Conservation (phyloP, 2,329 filamentous ascomycete genomes). For the Fusarium palustre region DNA sequence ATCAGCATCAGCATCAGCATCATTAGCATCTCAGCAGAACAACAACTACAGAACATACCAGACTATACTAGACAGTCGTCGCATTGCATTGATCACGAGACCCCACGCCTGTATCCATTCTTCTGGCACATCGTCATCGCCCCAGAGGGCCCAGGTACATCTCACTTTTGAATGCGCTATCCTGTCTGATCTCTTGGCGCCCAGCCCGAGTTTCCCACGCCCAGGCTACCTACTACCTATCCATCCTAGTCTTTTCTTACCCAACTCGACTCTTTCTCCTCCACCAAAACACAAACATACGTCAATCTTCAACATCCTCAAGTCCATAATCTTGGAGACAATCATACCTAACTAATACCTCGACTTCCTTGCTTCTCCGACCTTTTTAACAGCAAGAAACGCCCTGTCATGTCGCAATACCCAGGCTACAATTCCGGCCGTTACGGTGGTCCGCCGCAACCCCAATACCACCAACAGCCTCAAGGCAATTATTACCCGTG, state of each 20-base stretch:
- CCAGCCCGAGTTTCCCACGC: constrained; percentile 33
- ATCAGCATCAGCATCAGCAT: too few species aligned
- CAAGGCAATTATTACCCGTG: constrained; percentile 65
- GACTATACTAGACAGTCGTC: not conserved
- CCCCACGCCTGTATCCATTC: constrained; percentile 4
- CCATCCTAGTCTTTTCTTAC: constrained; percentile 19
- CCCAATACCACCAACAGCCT: constrained; percentile 47
- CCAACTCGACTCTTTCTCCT: constrained; percentile 15
- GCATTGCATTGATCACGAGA: constrained; percentile 15
- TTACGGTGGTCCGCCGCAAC: constrained; percentile 53
- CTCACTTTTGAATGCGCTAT: constrained; percentile 22
- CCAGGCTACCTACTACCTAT: not conserved
- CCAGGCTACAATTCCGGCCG: constrained; percentile 66
- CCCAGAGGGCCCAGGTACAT: constrained; percentile 25
- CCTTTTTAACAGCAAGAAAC: not conserved
- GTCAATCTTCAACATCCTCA: constrained; percentile 10
- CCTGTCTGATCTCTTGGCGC: constrained; percentile 39
- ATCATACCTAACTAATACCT: not conserved
- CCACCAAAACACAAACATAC: constrained; percentile 22
- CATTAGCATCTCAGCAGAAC: too few species aligned
- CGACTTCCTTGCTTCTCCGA: not conserved
- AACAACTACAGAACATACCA: not conserved
- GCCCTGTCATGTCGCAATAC: constrained; percentile 70
- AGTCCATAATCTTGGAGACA: constrained; percentile 5
- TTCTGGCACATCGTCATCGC: constrained; percentile 25